These are phyloP conservation scores for Ciborinia camelliae DNA, from an alignment of 2,329 filamentous ascomycete genomes.

Conservation along the genomic window DNA sequence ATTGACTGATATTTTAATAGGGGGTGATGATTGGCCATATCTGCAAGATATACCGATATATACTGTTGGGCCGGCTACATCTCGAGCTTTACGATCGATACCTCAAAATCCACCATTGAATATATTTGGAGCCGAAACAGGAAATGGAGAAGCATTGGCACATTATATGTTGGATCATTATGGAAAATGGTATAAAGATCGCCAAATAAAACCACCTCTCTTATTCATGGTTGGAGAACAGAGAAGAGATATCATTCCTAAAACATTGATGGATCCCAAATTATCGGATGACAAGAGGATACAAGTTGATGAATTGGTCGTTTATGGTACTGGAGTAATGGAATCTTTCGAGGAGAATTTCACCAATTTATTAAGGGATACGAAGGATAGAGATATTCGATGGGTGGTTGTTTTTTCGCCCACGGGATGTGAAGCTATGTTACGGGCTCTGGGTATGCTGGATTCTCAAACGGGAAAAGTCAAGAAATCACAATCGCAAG, in stretches of 20 bases:
- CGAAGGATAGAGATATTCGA: conserved; percentile 43
- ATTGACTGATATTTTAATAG: conserved; percentile 19
- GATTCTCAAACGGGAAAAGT: conserved; percentile 46
- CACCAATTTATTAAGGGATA: conserved; percentile 46
- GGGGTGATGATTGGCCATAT: conserved; percentile 46
- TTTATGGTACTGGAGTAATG: conserved; percentile 86
- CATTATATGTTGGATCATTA: conserved; percentile 78
- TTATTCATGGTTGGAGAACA: conserved; percentile 91
- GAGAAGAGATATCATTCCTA: conserved; percentile 84
- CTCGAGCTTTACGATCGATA: conserved; percentile 64
- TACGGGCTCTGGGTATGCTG: conserved; percentile 51
- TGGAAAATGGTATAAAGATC: conserved; percentile 47
- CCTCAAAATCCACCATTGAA: conserved; percentile 50
- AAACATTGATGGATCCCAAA: conserved; percentile 60
- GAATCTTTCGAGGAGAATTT: conserved; percentile 72
- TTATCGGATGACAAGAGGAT: conserved; percentile 54
- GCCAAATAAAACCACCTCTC: conserved; percentile 54
- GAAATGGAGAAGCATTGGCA: conserved; percentile 79
- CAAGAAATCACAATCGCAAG: conserved; percentile 23
- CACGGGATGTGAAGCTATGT: conserved; percentile 60
- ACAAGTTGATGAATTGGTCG: conserved; percentile 70
- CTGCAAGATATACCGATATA: conserved; percentile 62
- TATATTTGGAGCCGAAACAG: conserved; percentile 76
- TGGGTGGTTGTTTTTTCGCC: conserved; percentile 78
- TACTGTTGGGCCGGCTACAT: conserved; percentile 77